These are phyloP conservation scores for Zoysia pacifica DNA, from an alignment of 176 grass and related monocot species.

Conservation along the genomic window DNA sequence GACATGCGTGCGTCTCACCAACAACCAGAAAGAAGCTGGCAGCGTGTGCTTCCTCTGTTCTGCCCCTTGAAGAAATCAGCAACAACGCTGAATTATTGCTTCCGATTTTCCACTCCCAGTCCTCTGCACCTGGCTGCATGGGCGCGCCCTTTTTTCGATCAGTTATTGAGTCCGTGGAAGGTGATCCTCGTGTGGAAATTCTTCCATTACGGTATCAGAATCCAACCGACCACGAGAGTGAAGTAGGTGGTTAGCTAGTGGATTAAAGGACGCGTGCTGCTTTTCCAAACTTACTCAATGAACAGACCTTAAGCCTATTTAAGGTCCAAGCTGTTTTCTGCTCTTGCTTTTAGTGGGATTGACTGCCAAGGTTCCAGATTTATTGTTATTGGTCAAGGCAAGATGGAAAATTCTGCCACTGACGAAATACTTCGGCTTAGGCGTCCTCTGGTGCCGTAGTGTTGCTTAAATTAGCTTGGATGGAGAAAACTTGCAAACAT, in stretches of 20 bases:
- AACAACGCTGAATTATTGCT: conserved; percentile 22
- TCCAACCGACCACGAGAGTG: neutral
- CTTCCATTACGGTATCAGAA: neutral
- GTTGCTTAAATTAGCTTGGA: neutral
- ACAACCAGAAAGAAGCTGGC: neutral
- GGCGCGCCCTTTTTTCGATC: conserved; percentile 16
- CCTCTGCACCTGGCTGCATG: neutral
- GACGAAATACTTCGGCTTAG: neutral
- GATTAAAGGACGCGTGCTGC: neutral
- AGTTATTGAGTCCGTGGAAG: conserved; percentile 12
- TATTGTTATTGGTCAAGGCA: neutral
- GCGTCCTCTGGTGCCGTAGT: neutral
- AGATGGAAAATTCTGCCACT: neutral
- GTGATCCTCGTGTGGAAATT: conserved; percentile 15
- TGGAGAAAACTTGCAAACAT: neutral
- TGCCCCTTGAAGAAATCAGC: neutral
- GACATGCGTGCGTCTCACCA: neutral
- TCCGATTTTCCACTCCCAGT: neutral
- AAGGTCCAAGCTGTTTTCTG: conserved; percentile 24
- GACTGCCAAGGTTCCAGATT: neutral
- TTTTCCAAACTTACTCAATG: neutral
- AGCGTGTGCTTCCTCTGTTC: neutral
- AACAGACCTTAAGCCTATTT: conserved; percentile 5
- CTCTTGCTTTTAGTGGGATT: conserved; percentile 30
- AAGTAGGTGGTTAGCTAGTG: neutral